These are phyloP conservation scores for Neltuma alba DNA, from an alignment of 306 rosid genomes.

Conservation along the genomic window DNA sequence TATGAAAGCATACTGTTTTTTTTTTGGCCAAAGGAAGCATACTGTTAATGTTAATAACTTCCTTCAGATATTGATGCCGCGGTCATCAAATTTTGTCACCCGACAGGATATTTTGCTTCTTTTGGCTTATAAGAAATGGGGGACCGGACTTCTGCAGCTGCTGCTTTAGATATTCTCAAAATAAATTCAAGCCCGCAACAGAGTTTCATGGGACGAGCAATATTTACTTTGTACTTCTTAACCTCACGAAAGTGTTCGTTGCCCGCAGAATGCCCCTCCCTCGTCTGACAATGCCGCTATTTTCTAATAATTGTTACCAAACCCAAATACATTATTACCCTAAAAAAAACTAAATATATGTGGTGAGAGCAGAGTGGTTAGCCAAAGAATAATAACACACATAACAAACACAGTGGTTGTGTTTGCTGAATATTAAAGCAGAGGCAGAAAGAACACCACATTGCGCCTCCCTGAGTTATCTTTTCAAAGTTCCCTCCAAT, in stretches of 20 bases:
- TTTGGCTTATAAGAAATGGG: neutral
- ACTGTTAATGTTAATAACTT: neutral
- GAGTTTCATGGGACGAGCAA: neutral
- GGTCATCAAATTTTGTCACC: neutral
- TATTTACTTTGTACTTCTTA: neutral
- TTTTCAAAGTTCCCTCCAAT: constrained; percentile 48
- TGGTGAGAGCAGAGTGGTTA: neutral
- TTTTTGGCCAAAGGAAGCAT: no score
- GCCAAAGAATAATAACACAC: neutral
- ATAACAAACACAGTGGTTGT: constrained; percentile 21
- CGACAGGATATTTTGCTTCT: neutral
- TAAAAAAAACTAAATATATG: neutral
- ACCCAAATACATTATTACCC: neutral
- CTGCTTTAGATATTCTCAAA: neutral
- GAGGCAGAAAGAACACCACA: constrained; percentile 25
- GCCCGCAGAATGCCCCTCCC: neutral
- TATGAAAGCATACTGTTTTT: neutral
- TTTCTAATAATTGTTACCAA: constrained; percentile 27
- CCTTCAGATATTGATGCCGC: neutral
- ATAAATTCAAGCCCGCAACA: neutral
- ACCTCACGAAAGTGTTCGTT: neutral
- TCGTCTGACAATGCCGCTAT: constrained; percentile 31
- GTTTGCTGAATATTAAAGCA: constrained; percentile 41
- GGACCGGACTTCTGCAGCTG: neutral
- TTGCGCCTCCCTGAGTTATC: neutral